These are phyloP conservation scores for Lophiotrema nucula DNA, from an alignment of 495 filamentous ascomycete genomes.

Conservation along the genomic window DNA sequence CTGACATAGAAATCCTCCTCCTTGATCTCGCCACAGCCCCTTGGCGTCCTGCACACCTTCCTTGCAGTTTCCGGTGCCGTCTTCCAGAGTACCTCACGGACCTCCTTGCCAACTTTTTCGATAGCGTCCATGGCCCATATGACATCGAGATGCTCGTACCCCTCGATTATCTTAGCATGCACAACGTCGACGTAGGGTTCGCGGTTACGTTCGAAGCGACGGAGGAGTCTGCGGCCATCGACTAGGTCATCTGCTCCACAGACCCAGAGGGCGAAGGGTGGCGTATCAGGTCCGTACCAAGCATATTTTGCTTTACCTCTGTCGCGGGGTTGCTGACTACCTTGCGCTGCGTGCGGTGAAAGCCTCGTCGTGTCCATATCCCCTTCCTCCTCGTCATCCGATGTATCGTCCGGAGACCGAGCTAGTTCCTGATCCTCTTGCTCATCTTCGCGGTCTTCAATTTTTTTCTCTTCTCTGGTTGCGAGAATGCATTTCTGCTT, in stretches of 20 bases:
- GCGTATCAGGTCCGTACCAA: conserved; percentile 79
- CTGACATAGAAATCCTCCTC: conserved; percentile 23
- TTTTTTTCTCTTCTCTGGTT: conserved; percentile 64
- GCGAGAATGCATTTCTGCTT: conserved; percentile 87
- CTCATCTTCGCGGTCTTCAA: conserved; percentile 63
- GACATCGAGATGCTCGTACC: conserved; percentile 90
- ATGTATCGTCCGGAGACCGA: conserved; percentile 29
- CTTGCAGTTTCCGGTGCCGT: conserved; percentile 57
- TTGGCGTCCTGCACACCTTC: conserved; percentile 59
- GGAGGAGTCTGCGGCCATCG: conserved; percentile 72
- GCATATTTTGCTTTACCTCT: conserved; percentile 44
- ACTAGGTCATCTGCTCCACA: conserved; percentile 79
- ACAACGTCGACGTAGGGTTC: conserved; percentile 83
- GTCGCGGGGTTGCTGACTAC: conserved; percentile 2
- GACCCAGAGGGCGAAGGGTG: conserved; percentile 89
- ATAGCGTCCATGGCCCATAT: conserved; percentile 92
- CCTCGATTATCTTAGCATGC: conserved; percentile 78
- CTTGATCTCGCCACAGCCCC: conserved; percentile 55
- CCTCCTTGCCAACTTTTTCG: conserved; percentile 78
- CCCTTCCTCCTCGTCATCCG: background rate
- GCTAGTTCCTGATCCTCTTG: conserved; percentile 37
- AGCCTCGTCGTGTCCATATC: background rate
- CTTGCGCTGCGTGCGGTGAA: background rate
- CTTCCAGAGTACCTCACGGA: conserved; percentile 81
- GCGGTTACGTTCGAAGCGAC: conserved; percentile 69